Percentiles rank a stretch among this genome's conserved stretches.
Conservation (phyloP, 352 stramenopile genomes). For the Globisporangium carolinianum region DNA sequence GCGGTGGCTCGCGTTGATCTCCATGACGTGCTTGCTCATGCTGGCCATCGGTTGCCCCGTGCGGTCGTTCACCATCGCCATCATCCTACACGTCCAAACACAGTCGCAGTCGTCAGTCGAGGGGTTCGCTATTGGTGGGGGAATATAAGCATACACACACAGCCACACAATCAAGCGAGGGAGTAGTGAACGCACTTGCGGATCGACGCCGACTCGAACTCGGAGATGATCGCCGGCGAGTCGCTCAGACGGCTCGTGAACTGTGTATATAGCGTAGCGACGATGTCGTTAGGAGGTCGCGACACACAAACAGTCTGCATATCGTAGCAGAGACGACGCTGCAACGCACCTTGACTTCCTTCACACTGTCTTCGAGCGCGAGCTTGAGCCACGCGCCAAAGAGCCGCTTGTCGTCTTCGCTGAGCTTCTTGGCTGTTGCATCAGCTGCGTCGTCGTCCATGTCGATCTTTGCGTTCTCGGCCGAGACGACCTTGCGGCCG, state of each 20-base stretch:
- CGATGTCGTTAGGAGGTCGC: no score
- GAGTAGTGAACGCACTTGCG: conserved; percentile 61
- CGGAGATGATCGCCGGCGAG: conserved; percentile 98
- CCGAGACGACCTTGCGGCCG: conserved; percentile 93
- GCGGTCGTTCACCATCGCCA: conserved; percentile 95
- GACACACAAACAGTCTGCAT: background rate
- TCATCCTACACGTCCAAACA: conserved; percentile 79
- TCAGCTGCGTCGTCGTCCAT: conserved; percentile 63
- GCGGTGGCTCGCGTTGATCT: conserved; percentile 98
- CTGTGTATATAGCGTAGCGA: conserved; percentile 11
- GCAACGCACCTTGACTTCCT: conserved; percentile 69
- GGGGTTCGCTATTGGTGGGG: no score
- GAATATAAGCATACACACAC: no score
- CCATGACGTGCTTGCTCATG: conserved; percentile 93
- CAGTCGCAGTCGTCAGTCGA: background rate
- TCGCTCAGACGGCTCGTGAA: conserved; percentile 89
- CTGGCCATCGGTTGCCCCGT: conserved; percentile 43
- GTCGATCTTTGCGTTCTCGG: conserved; percentile 95
- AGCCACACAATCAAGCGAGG: background rate
- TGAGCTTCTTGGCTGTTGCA: conserved; percentile 51
- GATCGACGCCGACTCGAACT: conserved; percentile 96
- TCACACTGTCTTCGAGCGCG: conserved; percentile 86
- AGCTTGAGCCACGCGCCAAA: conserved; percentile 94
- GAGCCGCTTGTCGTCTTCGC: conserved; percentile 76
- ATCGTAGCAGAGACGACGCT: background rate